phyloP scores from a whole-genome alignment of 805 yeast species.

The Candida maris region DNA sequence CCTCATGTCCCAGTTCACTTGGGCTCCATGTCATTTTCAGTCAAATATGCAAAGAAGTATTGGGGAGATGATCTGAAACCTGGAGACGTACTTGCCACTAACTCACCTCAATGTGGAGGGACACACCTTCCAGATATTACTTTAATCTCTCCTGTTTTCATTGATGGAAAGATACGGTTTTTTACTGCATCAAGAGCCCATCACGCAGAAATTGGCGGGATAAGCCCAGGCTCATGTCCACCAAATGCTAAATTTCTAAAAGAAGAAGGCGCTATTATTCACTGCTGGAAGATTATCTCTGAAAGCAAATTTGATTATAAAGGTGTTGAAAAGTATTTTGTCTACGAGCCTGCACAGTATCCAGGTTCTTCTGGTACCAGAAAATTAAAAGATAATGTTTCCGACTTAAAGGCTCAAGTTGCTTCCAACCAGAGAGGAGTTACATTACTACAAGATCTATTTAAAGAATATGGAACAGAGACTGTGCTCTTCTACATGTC shows the following conservation, averaged over 20 bases:
- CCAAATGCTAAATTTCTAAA: constrained; percentile 50
- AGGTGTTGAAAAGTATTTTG: constrained; percentile 42
- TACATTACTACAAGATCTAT: constrained; percentile 38
- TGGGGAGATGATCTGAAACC: constrained; percentile 37
- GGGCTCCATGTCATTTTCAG: constrained; percentile 42
- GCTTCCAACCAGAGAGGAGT: constrained; percentile 52
- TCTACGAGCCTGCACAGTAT: constrained; percentile 45
- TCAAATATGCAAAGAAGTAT: constrained; percentile 33
- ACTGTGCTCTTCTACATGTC: constrained; percentile 45
- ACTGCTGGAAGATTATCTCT: constrained; percentile 49
- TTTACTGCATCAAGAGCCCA: constrained; percentile 58
- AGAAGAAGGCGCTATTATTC: constrained; percentile 55
- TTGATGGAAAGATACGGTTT: constrained; percentile 41
- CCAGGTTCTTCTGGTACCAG: constrained; percentile 56
- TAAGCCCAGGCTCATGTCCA: constrained; percentile 54
- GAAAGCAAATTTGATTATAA: constrained; percentile 50
- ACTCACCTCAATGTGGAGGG: constrained; percentile 42
- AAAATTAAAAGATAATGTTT: constrained; percentile 48
- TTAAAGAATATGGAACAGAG: constrained; percentile 40
- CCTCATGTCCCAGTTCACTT: constrained; percentile 45
- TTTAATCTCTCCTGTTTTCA: constrained; percentile 52
- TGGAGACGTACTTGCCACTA: constrained; percentile 42
- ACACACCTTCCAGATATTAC: constrained; percentile 50
- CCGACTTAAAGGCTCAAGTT: constrained; percentile 46
- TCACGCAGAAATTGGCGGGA: constrained; percentile 60